Evolutionary conservation across 345 rosid genomes (phyloP).

Genomic region (Lagerstroemia speciosa): DNA sequence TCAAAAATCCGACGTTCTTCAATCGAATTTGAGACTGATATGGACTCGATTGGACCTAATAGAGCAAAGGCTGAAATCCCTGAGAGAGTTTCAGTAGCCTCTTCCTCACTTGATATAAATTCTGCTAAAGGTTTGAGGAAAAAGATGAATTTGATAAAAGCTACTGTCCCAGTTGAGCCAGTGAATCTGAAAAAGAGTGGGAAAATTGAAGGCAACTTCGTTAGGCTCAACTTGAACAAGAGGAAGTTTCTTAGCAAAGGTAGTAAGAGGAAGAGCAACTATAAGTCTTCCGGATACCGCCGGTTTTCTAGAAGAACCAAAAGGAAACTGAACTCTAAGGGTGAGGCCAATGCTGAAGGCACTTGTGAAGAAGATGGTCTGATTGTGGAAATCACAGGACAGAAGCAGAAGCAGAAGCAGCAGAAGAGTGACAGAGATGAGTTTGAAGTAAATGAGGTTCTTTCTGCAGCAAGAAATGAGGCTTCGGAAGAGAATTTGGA

Average conservation of each 20-base stretch:
- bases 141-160: slow-evolving; percentile 48
- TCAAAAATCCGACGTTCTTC: slow-evolving; percentile 41
- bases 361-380: slow-evolving; percentile 40
- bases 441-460: slow-evolving; percentile 25
- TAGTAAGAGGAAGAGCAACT: slow-evolving; percentile 17
- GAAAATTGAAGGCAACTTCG: slow-evolving; percentile 73
- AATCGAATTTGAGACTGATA: slow-evolving; percentile 29
- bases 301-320: slow-evolving; percentile 40
- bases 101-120: slow-evolving; percentile 4
- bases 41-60: slow-evolving; percentile 3
- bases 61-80: slow-evolving; percentile 8
- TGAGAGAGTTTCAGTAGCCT: slow-evolving; percentile 1
- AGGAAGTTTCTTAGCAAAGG: slow-evolving; percentile 54
- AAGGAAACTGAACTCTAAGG: slow-evolving; percentile 20
- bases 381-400: slow-evolving; percentile 27
- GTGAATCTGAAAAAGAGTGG: slow-evolving; percentile 40
- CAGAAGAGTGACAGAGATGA: slow-evolving; percentile 7
- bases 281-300: slow-evolving; percentile 13
- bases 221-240: slow-evolving; percentile 55
- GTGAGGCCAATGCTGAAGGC: slow-evolving; percentile 18
- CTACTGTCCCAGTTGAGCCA: slow-evolving; percentile 28
- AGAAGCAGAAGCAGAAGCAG: slow-evolving; percentile 9
- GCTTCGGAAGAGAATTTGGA: slow-evolving; percentile 54
- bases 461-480: slow-evolving; percentile 37
- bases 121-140: slow-evolving; percentile 18